phyloP scores from a whole-genome alignment of 495 filamentous ascomycete genomes.

The Chaetomium tenue region DNA sequence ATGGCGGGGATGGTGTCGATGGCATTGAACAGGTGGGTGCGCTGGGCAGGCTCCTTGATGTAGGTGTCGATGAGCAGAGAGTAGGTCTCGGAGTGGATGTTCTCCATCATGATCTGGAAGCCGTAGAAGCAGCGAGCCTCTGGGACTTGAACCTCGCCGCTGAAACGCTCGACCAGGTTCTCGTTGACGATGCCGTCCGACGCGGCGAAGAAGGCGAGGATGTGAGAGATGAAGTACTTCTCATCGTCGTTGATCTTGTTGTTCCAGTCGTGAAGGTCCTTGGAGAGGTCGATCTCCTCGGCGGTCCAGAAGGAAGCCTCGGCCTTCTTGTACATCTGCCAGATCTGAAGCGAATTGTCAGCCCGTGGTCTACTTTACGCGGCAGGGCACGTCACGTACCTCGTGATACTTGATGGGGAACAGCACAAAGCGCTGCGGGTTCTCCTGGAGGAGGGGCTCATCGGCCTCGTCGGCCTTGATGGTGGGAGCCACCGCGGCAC shows the following conservation, averaged over 20 bases:
- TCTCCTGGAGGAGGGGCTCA: constrained; percentile 93
- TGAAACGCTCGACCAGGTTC: constrained; percentile 98
- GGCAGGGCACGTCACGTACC: constrained; percentile 65
- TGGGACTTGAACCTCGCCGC: constrained; percentile 92
- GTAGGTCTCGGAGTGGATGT: constrained; percentile 99
- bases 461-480: constrained; percentile 71
- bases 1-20: constrained; percentile 97
- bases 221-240: constrained; percentile 96
- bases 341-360: constrained; percentile 63
- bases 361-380: constrained; percentile 62
- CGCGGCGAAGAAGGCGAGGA: constrained; percentile 99
- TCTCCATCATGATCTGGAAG: constrained; percentile 99
- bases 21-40: constrained; percentile 93
- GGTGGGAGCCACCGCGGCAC: constrained; percentile 52
- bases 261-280: constrained; percentile 99
- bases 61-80: constrained; percentile 99
- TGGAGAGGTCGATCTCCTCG: constrained; percentile 98
- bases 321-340: constrained; percentile 99
- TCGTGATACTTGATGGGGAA: constrained; percentile 99
- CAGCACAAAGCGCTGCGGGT: constrained; percentile 92
- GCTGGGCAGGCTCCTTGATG: constrained; percentile 97
- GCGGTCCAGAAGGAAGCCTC: constrained; percentile 99
- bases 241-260: constrained; percentile 95
- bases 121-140: constrained; percentile 99
- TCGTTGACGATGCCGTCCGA: constrained; percentile 99